Evolutionary conservation across 2,329 filamentous ascomycete genomes (phyloP).

Genomic region (Decorospora gaudefroyi): DNA sequence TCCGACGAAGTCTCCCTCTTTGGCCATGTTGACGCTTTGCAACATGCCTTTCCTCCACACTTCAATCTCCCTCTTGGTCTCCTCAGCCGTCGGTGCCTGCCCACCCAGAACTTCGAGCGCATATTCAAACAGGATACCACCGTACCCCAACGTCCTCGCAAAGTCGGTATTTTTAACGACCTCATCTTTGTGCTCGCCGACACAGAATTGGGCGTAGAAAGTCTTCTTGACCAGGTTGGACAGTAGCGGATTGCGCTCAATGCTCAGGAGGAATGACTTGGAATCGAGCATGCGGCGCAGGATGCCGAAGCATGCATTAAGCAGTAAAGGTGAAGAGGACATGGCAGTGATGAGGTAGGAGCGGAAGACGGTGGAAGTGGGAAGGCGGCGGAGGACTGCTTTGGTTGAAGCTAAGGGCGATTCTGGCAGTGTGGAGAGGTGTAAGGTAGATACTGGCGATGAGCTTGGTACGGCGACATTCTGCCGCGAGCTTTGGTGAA

Average conservation of each 20-base stretch:
- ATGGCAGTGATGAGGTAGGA: conserved; percentile 71
- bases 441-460: conserved; percentile 20
- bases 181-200: conserved; percentile 73
- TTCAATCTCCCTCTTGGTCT: conserved; percentile 64
- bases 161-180: conserved; percentile 65
- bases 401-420: conserved; percentile 19
- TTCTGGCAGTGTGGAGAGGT: conserved; percentile 24
- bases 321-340: conserved; percentile 70
- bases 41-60: conserved; percentile 76
- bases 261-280: conserved; percentile 67
- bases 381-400: conserved; percentile 65
- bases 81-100: conserved; percentile 56
- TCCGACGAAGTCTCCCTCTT: conserved; percentile 59
- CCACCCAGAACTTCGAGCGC: conserved; percentile 78
- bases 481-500: conserved; percentile 39
- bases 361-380: conserved; percentile 67
- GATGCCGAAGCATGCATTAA: conserved; percentile 69
- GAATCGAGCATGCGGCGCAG: conserved; percentile 73
- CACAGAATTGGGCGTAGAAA: conserved; percentile 91
- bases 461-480: conserved; percentile 36
- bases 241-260: conserved; percentile 75
- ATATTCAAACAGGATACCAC: conserved; percentile 82
- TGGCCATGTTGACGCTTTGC: conserved; percentile 66
- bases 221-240: conserved; percentile 74
- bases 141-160: conserved; percentile 76